Percentiles rank a stretch among this genome's conserved stretches.
phyloP scores from a whole-genome alignment of 2,329 filamentous ascomycete species.

The Biscogniauxia sp. region DNA sequence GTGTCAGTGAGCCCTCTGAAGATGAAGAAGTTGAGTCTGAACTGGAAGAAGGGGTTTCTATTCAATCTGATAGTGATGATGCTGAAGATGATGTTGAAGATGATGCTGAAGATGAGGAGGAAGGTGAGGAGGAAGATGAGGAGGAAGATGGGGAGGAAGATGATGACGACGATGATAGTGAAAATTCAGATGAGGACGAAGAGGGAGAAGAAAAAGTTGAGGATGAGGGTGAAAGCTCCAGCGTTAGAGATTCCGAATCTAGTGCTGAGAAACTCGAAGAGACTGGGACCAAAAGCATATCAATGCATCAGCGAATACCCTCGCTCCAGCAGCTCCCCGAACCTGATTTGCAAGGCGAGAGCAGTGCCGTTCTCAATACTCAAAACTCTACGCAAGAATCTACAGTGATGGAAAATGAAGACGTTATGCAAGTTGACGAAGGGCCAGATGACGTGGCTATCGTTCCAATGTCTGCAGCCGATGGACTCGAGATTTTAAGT shows the following conservation, averaged over 20 bases:
- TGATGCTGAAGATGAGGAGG: constrained; percentile 12
- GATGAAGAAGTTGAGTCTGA: constrained; percentile 5
- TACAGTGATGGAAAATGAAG: constrained; percentile 21
- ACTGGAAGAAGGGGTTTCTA: not conserved
- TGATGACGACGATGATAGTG: not conserved
- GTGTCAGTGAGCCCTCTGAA: not conserved
- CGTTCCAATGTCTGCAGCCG: constrained; percentile 22
- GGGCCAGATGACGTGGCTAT: not conserved
- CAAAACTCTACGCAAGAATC: not conserved
- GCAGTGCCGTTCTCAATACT: not conserved
- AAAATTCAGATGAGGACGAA: constrained; percentile 13
- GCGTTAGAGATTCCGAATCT: not conserved
- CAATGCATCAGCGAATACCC: not conserved
- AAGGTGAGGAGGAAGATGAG: not conserved
- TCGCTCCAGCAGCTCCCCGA: not conserved
- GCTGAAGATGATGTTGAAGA: constrained; percentile 11
- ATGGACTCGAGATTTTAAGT: constrained; percentile 30
- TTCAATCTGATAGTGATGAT: not conserved
- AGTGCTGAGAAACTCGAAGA: not conserved
- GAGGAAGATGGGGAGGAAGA: not conserved
- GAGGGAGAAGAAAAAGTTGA: constrained; percentile 14
- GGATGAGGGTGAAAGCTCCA: constrained; percentile 13
- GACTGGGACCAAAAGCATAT: not conserved
- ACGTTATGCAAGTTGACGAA: constrained; percentile 7
- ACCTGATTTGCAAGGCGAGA: not conserved